Percentiles rank a stretch among this genome's conserved stretches.
These are phyloP conservation scores for Knoxia roxburghii DNA, from an alignment of 257 asterid genomes.

Conservation along the genomic window DNA sequence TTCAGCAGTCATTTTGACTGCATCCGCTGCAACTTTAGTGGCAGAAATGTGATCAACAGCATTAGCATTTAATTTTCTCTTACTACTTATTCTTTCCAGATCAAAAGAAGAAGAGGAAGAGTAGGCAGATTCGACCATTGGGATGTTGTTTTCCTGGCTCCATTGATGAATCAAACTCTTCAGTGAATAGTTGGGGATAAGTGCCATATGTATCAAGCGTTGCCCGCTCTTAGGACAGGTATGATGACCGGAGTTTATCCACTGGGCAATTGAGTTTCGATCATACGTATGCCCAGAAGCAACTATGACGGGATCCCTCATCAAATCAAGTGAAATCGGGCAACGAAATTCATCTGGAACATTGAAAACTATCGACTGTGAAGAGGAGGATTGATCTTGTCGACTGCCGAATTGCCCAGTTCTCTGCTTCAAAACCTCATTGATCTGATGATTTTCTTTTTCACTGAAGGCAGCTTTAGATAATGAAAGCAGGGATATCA, in stretches of 20 bases:
- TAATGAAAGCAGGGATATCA: constrained; percentile 52
- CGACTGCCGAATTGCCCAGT: constrained; percentile 22
- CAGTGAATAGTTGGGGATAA: constrained; percentile 70
- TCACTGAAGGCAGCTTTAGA: constrained; percentile 32
- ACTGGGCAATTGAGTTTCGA: constrained; percentile 62
- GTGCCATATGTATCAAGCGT: constrained; percentile 78
- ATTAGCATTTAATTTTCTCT: constrained; percentile 39
- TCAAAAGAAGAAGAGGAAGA: constrained; percentile 27
- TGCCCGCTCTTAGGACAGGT: constrained; percentile 90
- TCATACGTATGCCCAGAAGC: constrained; percentile 92
- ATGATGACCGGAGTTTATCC: constrained; percentile 85
- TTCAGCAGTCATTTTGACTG: constrained; percentile 76
- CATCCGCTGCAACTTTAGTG: constrained; percentile 56
- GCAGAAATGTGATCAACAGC: constrained; percentile 66
- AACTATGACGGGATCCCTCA: constrained; percentile 74
- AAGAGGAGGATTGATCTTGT: constrained; percentile 34
- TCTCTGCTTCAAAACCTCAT: constrained; percentile 39
- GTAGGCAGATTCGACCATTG: constrained; percentile 31
- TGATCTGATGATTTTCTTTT: constrained; percentile 26
- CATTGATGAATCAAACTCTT: constrained; percentile 68
- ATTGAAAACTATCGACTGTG: constrained; percentile 32
- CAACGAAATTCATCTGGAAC: constrained; percentile 77
- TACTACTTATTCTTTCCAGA: constrained; percentile 34
- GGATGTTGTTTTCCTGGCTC: constrained; percentile 67
- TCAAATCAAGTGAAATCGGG: constrained; percentile 80